Percentiles rank a stretch among this genome's conserved stretches.
These are phyloP conservation scores for Brasilioporus rufonigricans DNA, from an alignment of 768 basidiomycete genomes.

Conservation along the genomic window DNA sequence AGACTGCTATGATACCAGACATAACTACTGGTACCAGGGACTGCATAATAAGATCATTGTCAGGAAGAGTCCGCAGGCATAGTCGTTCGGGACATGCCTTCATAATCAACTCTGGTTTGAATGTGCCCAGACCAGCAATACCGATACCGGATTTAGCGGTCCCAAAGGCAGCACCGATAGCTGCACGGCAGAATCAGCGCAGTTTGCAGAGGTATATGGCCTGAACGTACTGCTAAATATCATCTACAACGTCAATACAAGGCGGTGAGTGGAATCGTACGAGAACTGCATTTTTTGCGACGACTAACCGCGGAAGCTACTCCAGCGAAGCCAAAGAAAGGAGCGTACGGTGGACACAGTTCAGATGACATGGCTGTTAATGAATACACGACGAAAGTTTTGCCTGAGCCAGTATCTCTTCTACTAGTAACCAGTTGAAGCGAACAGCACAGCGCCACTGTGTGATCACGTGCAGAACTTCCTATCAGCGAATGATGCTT, in stretches of 20 bases:
- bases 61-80: neutral
- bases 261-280: conserved; percentile 7
- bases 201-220: neutral
- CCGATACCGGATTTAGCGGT: conserved; percentile 97
- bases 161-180: conserved; percentile 93
- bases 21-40: conserved; percentile 96
- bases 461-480: conserved; percentile 11
- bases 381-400: neutral
- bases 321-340: conserved; percentile 97
- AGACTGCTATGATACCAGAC: conserved; percentile 98
- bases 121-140: conserved; percentile 90
- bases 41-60: conserved; percentile 37
- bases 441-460: neutral
- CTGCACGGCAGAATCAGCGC: conserved; percentile 37
- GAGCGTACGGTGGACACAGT: conserved; percentile 88
- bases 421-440: neutral
- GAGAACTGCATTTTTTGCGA: neutral
- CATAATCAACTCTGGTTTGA: conserved; percentile 97
- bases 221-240: conserved; percentile 82
- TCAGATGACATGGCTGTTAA: conserved; percentile 43
- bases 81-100: conserved; percentile 52
- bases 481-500: too few species aligned
- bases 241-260: conserved; percentile 62
- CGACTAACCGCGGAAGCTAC: conserved; percentile 84
- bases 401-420: neutral